Evolutionary conservation across 2,329 filamentous ascomycete species (phyloP).

Genomic region (Beauveria rudraprayagi): DNA sequence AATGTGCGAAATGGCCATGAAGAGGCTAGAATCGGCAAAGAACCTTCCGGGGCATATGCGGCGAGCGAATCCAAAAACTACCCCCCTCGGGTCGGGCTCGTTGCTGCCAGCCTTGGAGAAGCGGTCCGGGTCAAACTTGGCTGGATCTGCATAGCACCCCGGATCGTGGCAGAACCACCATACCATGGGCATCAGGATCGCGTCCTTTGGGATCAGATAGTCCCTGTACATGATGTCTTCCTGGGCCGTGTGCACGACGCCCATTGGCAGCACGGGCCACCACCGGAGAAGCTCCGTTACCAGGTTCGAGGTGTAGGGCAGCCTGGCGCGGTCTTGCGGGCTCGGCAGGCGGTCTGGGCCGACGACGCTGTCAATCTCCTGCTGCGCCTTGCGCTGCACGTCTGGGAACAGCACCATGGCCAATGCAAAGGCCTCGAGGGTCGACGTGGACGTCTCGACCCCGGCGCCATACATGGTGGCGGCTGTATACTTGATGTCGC

Average conservation of each 20-base stretch:
- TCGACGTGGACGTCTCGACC: neutral
- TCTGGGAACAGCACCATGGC: conserved; percentile 20
- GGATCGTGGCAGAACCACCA: conserved; percentile 52
- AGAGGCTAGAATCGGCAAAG: conserved; percentile 25
- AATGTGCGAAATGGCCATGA: conserved; percentile 28
- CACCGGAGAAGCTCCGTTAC: conserved; percentile 25
- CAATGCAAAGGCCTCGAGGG: conserved; percentile 13
- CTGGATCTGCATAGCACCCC: conserved; percentile 48
- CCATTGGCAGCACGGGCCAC: conserved; percentile 25
- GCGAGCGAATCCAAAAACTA: conserved; percentile 29
- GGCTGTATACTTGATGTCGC: conserved; percentile 13
- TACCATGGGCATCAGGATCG: conserved; percentile 18
- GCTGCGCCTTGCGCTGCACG: conserved; percentile 18
- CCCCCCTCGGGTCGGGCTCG: conserved; percentile 20
- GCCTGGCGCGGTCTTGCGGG: conserved; percentile 17
- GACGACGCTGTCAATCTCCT: conserved; percentile 20
- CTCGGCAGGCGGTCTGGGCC: conserved; percentile 22
- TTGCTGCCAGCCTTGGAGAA: conserved; percentile 20
- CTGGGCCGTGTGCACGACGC: conserved; percentile 30
- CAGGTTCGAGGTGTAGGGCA: conserved; percentile 23
- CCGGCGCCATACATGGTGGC: conserved; percentile 16
- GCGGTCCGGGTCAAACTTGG: conserved; percentile 25
- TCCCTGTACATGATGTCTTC: conserved; percentile 19
- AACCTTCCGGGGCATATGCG: conserved; percentile 27
- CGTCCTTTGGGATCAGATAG: conserved; percentile 21